These are phyloP conservation scores for Pseudocercospora cruenta DNA, from an alignment of 2,329 filamentous ascomycete genomes.

Conservation along the genomic window DNA sequence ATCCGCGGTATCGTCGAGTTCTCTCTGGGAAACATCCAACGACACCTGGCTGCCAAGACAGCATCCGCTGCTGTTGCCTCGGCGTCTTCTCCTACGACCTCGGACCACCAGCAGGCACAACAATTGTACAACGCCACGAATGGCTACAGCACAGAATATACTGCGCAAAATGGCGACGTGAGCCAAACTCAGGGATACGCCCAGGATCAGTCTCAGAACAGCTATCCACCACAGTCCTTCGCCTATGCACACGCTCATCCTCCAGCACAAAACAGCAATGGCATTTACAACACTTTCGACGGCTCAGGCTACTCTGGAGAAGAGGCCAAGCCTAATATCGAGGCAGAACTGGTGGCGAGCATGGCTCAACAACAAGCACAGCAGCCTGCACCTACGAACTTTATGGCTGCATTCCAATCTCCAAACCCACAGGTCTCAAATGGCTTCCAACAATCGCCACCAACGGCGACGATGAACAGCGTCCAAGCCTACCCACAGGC, in stretches of 20 bases:
- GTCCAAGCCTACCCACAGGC: conserved; percentile 20
- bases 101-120: conserved; percentile 9
- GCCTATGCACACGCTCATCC: conserved; percentile 18
- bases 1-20: conserved; percentile 55
- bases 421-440: conserved; percentile 17
- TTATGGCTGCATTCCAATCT: conserved; percentile 28
- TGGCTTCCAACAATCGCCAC: conserved; percentile 17
- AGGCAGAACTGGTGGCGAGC: conserved; percentile 28
- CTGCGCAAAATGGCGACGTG: conserved; percentile 15
- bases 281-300: conserved; percentile 25
- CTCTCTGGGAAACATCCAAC: conserved; percentile 52
- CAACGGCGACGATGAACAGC: conserved; percentile 19
- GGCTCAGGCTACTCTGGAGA: conserved; percentile 20
- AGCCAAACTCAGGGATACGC: conserved; percentile 23
- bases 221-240: conserved; percentile 19
- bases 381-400: conserved; percentile 20
- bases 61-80: conserved; percentile 47
- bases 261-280: conserved; percentile 10
- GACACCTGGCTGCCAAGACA: conserved; percentile 47
- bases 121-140: conserved; percentile 20
- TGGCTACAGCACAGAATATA: conserved; percentile 17
- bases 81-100: conserved; percentile 29
- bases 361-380: conserved; percentile 22
- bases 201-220: conserved; percentile 22
- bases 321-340: conserved; percentile 30